phyloP scores from a whole-genome alignment of 495 filamentous ascomycete genomes.

The Lophiostoma macrostomum region DNA sequence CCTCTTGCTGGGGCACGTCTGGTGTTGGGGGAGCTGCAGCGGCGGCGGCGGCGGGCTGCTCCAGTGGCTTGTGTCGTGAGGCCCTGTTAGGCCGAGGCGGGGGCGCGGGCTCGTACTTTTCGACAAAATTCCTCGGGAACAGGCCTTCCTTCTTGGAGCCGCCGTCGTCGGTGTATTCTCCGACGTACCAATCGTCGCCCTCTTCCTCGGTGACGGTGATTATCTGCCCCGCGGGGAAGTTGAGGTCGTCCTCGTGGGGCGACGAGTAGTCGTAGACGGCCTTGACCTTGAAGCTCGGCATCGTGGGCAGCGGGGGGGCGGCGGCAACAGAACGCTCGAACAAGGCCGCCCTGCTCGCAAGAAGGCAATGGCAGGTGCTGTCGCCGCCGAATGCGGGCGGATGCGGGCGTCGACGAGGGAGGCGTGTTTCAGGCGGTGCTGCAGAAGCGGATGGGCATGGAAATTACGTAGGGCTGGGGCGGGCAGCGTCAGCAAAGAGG shows the following conservation, averaged over 20 bases:
- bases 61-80: slow-evolving; percentile 66
- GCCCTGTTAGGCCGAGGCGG: slow-evolving; percentile 78
- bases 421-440: slow-evolving; percentile 5
- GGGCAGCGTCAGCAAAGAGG: slow-evolving; percentile 8
- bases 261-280: slow-evolving; percentile 92
- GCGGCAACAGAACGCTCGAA: slow-evolving; percentile 8
- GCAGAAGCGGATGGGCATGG: slow-evolving; percentile 5
- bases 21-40: slow-evolving; percentile 24
- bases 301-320: slow-evolving; percentile 7
- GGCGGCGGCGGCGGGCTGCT: slow-evolving; percentile 49
- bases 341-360: slow-evolving; percentile 24
- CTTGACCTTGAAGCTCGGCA: slow-evolving; percentile 85
- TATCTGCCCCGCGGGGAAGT: slow-evolving; percentile 78
- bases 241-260: slow-evolving; percentile 88
- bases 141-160: slow-evolving; percentile 80
- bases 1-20: slow-evolving; percentile 28
- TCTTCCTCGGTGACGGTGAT: slow-evolving; percentile 91
- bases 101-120: slow-evolving; percentile 85
- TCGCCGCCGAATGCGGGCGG: slow-evolving; percentile 1
- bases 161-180: slow-evolving; percentile 75
- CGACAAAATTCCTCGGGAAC: slow-evolving; percentile 96
- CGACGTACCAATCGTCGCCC: slow-evolving; percentile 91
- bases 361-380: slow-evolving; percentile 26
- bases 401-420: slow-evolving; percentile 4
- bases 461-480: slow-evolving; percentile 19